These are phyloP conservation scores for Saccharomycopsis oosterbeekiorum DNA, from an alignment of 805 yeast species.

Conservation along the genomic window DNA sequence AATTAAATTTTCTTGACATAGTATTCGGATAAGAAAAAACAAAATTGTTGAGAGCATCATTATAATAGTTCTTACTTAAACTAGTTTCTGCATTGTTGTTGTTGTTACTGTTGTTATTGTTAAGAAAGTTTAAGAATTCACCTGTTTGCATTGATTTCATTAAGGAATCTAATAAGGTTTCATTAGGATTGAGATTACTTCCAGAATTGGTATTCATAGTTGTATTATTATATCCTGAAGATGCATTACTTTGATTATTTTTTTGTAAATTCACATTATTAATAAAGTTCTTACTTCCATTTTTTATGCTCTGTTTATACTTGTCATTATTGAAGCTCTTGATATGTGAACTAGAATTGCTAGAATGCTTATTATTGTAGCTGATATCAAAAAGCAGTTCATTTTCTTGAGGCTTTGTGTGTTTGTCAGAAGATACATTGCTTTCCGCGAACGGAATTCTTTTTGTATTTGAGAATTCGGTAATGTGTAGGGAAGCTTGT, in stretches of 20 bases:
- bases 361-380: neutral
- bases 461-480: constrained; percentile 4
- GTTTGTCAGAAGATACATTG: neutral
- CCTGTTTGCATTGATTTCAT: constrained; percentile 12
- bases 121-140: constrained; percentile 9
- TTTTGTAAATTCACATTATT: neutral
- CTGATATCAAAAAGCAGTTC: neutral
- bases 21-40: constrained; percentile 10
- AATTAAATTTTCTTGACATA: constrained; percentile 12
- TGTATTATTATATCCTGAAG: neutral
- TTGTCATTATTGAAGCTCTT: neutral
- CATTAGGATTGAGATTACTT: neutral
- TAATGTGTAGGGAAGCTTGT: constrained; percentile 10
- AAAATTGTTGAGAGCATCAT: neutral
- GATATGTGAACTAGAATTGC: neutral
- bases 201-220: neutral
- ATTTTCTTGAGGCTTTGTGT: neutral
- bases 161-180: constrained; percentile 9
- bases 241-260: neutral
- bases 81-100: neutral
- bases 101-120: neutral
- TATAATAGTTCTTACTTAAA: neutral
- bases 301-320: neutral
- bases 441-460: neutral
- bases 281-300: neutral